phyloP scores from a whole-genome alignment of 2,329 filamentous ascomycete species.

The Allantophomopsis lycopodina region DNA sequence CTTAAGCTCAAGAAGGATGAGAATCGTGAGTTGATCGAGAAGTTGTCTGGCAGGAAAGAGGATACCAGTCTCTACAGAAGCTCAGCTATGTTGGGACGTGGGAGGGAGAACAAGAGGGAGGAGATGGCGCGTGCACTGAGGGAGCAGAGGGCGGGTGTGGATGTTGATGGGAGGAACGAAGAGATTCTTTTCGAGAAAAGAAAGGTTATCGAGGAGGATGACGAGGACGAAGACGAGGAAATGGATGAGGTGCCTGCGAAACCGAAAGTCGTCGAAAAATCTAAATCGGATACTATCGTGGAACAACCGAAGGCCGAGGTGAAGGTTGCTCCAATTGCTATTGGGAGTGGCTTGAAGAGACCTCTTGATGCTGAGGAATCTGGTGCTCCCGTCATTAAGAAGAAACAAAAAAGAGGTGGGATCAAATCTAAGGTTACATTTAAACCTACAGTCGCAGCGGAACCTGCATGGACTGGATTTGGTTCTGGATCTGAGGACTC shows the following conservation, averaged over 20 bases:
- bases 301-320: neutral
- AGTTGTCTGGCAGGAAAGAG: conserved; percentile 64
- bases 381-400: conserved; percentile 66
- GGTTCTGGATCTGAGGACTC: conserved; percentile 27
- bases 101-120: conserved; percentile 58
- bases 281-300: neutral
- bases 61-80: conserved; percentile 75
- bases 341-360: conserved; percentile 75
- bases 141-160: conserved; percentile 50
- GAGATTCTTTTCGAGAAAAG: conserved; percentile 37
- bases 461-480: conserved; percentile 49
- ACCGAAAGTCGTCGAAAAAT: too few species aligned
- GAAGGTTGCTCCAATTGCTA: conserved; percentile 7
- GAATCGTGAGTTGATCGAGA: conserved; percentile 69
- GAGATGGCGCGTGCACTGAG: conserved; percentile 46
- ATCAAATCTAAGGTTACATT: conserved; percentile 40
- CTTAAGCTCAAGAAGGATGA: conserved; percentile 93
- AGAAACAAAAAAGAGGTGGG: conserved; percentile 60
- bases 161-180: conserved; percentile 24
- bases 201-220: conserved; percentile 2
- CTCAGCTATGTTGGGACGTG: conserved; percentile 61
- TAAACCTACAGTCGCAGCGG: conserved; percentile 28
- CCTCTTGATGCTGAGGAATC: conserved; percentile 69
- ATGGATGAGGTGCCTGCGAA: neutral
- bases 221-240: neutral